A percentile compares a stretch with the other conserved stretches of the same genome.
phyloP scores from a whole-genome alignment of 1,284 basidiomycete genomes.

The Papiliotrema terrestris region DNA sequence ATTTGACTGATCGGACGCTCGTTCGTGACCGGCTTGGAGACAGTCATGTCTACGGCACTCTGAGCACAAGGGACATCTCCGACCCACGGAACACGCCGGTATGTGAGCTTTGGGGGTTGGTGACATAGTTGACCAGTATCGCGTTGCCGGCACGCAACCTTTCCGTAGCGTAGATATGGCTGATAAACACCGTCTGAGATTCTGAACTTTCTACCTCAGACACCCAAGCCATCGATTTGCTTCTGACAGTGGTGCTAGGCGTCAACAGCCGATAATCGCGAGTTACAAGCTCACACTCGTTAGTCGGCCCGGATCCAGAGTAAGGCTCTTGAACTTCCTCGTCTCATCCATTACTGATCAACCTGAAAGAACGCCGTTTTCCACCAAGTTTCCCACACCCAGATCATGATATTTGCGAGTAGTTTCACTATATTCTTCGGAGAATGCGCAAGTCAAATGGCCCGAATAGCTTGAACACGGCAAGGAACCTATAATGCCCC shows the following conservation, averaged over 20 bases:
- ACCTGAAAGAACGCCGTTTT: neutral
- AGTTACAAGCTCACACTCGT: neutral
- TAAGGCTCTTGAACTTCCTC: neutral
- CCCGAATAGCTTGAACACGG: too few relatives aligned
- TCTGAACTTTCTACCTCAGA: neutral
- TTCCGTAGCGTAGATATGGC: neutral
- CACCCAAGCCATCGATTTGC: neutral
- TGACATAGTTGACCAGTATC: neutral
- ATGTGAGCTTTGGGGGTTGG: too few relatives aligned
- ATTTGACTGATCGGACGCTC: neutral
- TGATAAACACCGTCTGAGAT: neutral
- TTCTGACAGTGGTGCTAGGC: neutral
- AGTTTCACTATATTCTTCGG: neutral
- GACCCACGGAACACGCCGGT: neutral
- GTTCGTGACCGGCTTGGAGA: neutral
- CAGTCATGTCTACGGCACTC: neutral
- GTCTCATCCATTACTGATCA: neutral
- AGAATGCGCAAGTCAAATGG: too few relatives aligned
- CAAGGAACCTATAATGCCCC: too few relatives aligned
- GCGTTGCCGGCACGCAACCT: neutral
- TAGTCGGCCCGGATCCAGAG: neutral
- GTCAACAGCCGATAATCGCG: neutral
- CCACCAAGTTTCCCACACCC: neutral
- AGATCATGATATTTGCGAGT: neutral
- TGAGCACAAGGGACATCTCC: neutral